Evolutionary conservation across 1,284 basidiomycete genomes (phyloP).

Genomic region (Ceratobasidium sp.): DNA sequence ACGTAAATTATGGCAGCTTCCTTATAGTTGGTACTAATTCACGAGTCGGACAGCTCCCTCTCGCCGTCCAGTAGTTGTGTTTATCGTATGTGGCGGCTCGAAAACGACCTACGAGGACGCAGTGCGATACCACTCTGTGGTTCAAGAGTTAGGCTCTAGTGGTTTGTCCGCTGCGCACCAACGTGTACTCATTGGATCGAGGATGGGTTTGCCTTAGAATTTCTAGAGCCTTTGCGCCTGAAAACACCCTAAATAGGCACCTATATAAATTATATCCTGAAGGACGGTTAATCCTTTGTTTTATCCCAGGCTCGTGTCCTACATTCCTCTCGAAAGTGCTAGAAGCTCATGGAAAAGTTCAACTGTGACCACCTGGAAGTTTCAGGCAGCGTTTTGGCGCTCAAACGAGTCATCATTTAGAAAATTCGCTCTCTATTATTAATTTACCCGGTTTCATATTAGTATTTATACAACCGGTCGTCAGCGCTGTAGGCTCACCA

Average conservation of each 20-base stretch:
- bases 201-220: not conserved
- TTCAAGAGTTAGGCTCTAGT: too few relatives aligned
- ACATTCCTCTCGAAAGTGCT: slow-evolving; percentile 4
- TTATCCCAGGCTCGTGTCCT: too few relatives aligned
- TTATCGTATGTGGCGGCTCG: slow-evolving; percentile 79
- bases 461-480: not conserved
- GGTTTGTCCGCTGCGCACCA: not conserved
- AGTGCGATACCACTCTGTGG: slow-evolving; percentile 32
- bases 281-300: too few relatives aligned
- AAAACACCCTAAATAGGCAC: too few relatives aligned
- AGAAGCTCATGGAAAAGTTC: not conserved
- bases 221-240: too few relatives aligned
- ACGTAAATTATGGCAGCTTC: slow-evolving; percentile 29
- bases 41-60: slow-evolving; percentile 29
- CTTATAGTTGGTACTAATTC: slow-evolving; percentile 49
- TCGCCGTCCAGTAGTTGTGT: slow-evolving; percentile 62
- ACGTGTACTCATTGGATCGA: slow-evolving; percentile 2
- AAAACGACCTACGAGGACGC: slow-evolving; percentile 70
- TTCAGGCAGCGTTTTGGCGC: too few relatives aligned
- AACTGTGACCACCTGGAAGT: not conserved
- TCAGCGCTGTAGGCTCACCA: too few relatives aligned
- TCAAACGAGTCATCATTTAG: too few relatives aligned
- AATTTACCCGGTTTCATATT: not conserved
- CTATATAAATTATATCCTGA: too few relatives aligned
- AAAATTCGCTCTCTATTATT: not conserved